These are phyloP conservation scores for Fusarium nelsonii DNA, from an alignment of 2,329 filamentous ascomycete genomes.

Conservation along the genomic window DNA sequence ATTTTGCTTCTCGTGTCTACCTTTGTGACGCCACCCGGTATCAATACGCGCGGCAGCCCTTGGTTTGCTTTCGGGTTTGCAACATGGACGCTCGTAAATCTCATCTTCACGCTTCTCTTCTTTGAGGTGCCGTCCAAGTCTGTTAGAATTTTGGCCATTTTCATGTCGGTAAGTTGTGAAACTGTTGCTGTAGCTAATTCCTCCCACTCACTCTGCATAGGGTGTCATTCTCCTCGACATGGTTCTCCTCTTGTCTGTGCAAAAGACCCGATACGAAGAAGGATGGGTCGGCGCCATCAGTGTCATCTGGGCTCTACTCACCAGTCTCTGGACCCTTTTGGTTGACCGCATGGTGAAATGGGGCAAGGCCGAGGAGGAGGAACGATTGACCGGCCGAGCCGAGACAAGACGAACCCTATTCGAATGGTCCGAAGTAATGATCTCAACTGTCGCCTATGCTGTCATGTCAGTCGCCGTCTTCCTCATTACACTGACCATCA, in stretches of 20 bases:
- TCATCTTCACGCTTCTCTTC: constrained; percentile 84
- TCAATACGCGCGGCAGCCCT: constrained; percentile 89
- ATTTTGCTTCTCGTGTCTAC: constrained; percentile 85
- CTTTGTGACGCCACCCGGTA: constrained; percentile 89
- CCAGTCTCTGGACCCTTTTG: constrained; percentile 81
- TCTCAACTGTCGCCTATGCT: constrained; percentile 78
- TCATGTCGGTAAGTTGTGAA: constrained; percentile 63
- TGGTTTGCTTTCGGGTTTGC: constrained; percentile 92
- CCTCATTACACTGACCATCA: constrained; percentile 82
- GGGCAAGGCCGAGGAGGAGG: constrained; percentile 94
- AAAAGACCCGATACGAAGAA: constrained; percentile 82
- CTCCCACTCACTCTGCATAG: constrained; percentile 41
- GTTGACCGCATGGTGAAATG: constrained; percentile 87
- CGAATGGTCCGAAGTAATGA: constrained; percentile 86
- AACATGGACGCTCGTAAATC: constrained; percentile 79
- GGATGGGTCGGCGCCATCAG: constrained; percentile 91
- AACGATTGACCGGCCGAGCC: constrained; percentile 87
- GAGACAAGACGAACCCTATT: constrained; percentile 84
- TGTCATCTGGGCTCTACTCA: constrained; percentile 82
- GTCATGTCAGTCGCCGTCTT: constrained; percentile 76
- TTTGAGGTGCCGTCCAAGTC: constrained; percentile 86
- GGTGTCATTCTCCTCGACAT: constrained; percentile 68
- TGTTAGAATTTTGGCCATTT: constrained; percentile 77
- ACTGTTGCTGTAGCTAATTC: constrained; percentile 29
- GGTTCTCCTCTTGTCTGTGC: constrained; percentile 82